These are phyloP conservation scores for Coemansia sp. DNA, from an alignment of 192 early-diverging fungal species.

Conservation along the genomic window DNA sequence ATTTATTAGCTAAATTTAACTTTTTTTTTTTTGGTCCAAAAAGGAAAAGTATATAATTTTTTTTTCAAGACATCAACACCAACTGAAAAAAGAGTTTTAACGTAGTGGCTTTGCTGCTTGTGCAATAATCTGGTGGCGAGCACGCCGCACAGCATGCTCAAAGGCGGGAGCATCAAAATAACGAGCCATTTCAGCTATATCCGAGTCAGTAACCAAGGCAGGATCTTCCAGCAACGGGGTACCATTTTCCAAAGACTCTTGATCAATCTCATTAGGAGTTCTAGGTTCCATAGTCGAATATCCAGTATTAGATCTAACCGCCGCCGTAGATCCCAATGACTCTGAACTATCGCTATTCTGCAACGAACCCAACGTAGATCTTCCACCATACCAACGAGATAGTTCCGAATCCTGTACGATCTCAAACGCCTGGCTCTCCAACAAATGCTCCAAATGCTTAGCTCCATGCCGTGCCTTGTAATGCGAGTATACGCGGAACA, in stretches of 20 bases:
- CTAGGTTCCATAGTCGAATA: conserved; percentile 12
- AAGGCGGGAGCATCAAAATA: conserved; percentile 53
- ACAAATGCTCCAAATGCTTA: conserved; percentile 39
- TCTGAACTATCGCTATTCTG: neutral
- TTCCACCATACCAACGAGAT: conserved; percentile 32
- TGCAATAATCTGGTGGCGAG: conserved; percentile 61
- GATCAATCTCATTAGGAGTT: conserved; percentile 13
- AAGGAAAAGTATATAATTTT: neutral
- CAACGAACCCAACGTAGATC: neutral
- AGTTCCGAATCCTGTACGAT: conserved; percentile 40
- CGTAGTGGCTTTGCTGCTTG: conserved; percentile 17
- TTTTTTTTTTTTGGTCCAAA: neutral
- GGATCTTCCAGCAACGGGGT: conserved; percentile 29
- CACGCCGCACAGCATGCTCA: conserved; percentile 57
- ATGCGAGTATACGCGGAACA: conserved; percentile 79
- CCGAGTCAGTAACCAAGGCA: conserved; percentile 35
- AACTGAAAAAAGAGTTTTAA: neutral
- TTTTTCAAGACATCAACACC: neutral
- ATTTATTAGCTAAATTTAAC: neutral
- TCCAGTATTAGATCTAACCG: conserved; percentile 3
- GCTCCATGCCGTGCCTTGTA: conserved; percentile 74
- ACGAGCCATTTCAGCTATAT: conserved; percentile 42
- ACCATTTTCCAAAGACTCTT: conserved; percentile 34
- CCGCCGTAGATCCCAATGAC: conserved; percentile 3
- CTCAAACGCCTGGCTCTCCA: conserved; percentile 39